Evolutionary conservation across 805 yeast species (phyloP), one percentile per base, ranked within the genome.

Genomic region (Starmerella stigmatis): DNA sequence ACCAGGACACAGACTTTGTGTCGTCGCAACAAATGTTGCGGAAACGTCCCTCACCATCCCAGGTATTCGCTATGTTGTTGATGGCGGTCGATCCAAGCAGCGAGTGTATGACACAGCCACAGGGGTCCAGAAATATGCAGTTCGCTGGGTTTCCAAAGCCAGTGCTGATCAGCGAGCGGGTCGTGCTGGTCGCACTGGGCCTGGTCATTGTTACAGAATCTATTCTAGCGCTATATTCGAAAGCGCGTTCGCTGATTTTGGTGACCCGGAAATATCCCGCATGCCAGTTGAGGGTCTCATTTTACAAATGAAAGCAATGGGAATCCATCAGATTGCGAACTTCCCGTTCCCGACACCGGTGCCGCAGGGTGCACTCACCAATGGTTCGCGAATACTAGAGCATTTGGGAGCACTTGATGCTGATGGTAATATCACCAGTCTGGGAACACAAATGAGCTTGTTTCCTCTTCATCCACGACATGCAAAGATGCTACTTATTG

Each of bases 231-330:
- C 98, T 2, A 82, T 94, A 7, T 92, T 70, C 61, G 96, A 92
- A 60, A 75, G 78, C 50, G 92, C 81, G 52, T 92, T 92, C 60
- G 70, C 70, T 3, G 86, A 81, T 57, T 92, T 92, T 57, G 73
- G 92, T 10, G 71, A 70, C 45, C 97, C 99, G 0, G 99, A 92
- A 61, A 88, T 92, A 37, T 66, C 84, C 47, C 70, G 97, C 53
- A 88, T 86, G 94, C 97, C 98, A 0, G 86, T 86, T 28, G 98
- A 92, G 60, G 86, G 95, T 61, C 81, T 92, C n/a, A 94, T 92
- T 0, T 65, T 92, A 55, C 82, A 82, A 39, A 92, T 92, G 98
- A 92, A 92, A 64, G 76, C 89, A 52, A 92, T 92, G 95, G 96
- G 96, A 2, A 88, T 92, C 49, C 92, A 84, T 60, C 83, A 82